A percentile compares a stretch with the other conserved stretches of the same genome.
phyloP scores from a whole-genome alignment of 2,329 filamentous ascomycete species.

The Cladophialophora exuberans region DNA sequence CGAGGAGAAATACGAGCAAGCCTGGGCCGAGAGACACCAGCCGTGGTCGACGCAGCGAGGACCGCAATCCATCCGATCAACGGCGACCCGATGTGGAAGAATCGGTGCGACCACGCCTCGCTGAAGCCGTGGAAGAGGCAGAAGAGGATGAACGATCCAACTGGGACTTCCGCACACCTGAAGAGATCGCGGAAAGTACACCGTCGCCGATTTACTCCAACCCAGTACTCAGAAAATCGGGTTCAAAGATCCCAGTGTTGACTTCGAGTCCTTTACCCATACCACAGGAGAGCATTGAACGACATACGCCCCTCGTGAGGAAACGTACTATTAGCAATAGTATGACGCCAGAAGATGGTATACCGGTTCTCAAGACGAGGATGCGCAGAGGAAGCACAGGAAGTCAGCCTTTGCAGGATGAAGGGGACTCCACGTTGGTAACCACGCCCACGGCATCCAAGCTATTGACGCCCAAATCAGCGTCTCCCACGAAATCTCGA shows the following conservation, averaged over 20 bases:
- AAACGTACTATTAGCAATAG: constrained; percentile 60
- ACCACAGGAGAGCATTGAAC: constrained; percentile 70
- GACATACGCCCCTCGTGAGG: constrained; percentile 70
- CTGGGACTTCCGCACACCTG: constrained; percentile 76
- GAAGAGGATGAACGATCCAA: constrained; percentile 52
- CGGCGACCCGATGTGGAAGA: constrained; percentile 42
- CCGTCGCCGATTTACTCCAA: constrained; percentile 55
- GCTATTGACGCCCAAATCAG: constrained; percentile 31
- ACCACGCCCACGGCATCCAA: constrained; percentile 30
- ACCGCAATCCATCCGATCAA: constrained; percentile 33
- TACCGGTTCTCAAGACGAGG: constrained; percentile 64
- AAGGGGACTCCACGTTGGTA: constrained; percentile 16
- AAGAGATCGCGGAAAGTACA: constrained; percentile 69
- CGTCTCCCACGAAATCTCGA: constrained; percentile 35
- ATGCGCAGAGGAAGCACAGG: constrained; percentile 57
- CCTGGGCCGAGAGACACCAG: constrained; percentile 41
- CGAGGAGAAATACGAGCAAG: constrained; percentile 43
- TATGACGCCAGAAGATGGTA: constrained; percentile 62
- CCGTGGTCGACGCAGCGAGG: constrained; percentile 41
- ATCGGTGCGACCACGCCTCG: constrained; percentile 35
- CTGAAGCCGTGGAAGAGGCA: constrained; percentile 46
- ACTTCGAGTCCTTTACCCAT: constrained; percentile 79
- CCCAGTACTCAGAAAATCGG: constrained; percentile 60
- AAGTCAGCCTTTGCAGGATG: constrained; percentile 31
- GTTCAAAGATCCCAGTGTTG: constrained; percentile 84